Conservation (phyloP, 495 filamentous ascomycete species). For the Aspergillus ellipticus region DNA sequence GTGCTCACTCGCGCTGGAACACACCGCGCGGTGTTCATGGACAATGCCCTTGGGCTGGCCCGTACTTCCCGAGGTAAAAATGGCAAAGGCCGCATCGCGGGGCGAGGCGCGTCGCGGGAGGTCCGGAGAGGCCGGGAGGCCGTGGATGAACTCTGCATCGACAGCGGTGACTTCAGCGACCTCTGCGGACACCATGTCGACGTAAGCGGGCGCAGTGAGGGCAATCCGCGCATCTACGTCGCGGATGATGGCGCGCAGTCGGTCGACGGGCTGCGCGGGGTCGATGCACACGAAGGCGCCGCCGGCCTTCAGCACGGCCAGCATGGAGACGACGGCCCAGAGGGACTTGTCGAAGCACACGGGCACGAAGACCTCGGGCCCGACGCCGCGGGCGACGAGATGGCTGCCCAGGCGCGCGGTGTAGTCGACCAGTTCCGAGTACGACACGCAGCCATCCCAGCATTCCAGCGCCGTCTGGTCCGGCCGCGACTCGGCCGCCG, state of each 20-base stretch:
- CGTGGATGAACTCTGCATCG: slow-evolving; percentile 7
- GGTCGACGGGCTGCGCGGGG: slow-evolving; percentile 37
- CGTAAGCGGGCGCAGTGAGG: slow-evolving; percentile 35
- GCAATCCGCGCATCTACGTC: slow-evolving; percentile 31
- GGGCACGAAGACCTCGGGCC: slow-evolving; percentile 33
- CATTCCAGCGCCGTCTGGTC: slow-evolving; percentile 17
- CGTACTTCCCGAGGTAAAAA: slow-evolving; percentile 52
- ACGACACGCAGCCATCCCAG: slow-evolving; percentile 34
- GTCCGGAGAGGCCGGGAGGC: slow-evolving; percentile 1
- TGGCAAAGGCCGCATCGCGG: slow-evolving; percentile 32
- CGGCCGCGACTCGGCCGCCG: slow-evolving; percentile 10
- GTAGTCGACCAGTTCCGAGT: slow-evolving; percentile 19
- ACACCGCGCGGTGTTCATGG: slow-evolving; percentile 27
- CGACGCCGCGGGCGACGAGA: slow-evolving; percentile 33
- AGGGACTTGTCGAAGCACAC: slow-evolving; percentile 43
- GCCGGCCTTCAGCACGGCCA: slow-evolving; percentile 46
- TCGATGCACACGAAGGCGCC: slow-evolving; percentile 46
- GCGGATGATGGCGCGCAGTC: slow-evolving; percentile 28
- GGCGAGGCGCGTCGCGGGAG: slow-evolving; percentile 5
- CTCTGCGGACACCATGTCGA: not conserved
- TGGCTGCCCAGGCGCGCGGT: slow-evolving; percentile 10
- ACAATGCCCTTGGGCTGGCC: slow-evolving; percentile 45
- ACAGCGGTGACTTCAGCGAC: not conserved
- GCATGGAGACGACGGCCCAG: slow-evolving; percentile 36
- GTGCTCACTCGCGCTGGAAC: slow-evolving; percentile 30